Evolutionary conservation across 1,139 yeast genomes (phyloP), one percentile per base, ranked within the genome.

Genomic region (Kodamaea sp.): DNA sequence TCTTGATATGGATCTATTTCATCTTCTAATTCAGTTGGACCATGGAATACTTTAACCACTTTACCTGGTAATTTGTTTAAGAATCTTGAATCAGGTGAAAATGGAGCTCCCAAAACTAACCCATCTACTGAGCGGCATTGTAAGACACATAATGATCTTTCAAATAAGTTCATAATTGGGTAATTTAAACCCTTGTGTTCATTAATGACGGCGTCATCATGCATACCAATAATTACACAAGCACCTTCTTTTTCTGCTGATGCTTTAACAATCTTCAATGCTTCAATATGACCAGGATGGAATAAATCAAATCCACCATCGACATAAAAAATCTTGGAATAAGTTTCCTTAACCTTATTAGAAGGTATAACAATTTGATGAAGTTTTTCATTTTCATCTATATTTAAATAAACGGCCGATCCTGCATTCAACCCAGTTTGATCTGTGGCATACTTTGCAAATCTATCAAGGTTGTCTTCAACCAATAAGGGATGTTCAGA

Each of bases 221-320:
- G 80, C 23, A 88, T 60, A 1, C 95, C 96, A 15, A 85, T 88
- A 5, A 84, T 62, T 1, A 87, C 78, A 7, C 67, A 58, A 7
- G 73, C 71, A 7, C 58, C 56, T 2, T 67, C 66, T 31, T 38
- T 61, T 53, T 43, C 58, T 38, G 58, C 81, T 31, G 60, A 63
- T 41, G 62, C 60, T 27, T 62, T 55, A 8, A 76, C 78, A 7
- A 65, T 55, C 41, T 74, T 67, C 46, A 85, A 67, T 8, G 81
- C 79, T 53, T 81, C 85, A 46, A 90, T 87, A 57, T 92, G 97
- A 11, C 96, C 97, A 24, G 96, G 90, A 57, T 89, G 90, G 63
- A 92, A 89, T 45, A 92, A 70, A 60, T 92, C 98, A 65, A 89
- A 92, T 1, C 86, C 86, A 15, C 97, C 97, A 52, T 84, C 89